Evolutionary conservation across 495 filamentous ascomycete genomes (phyloP), one percentile per base, ranked within the genome.

Genomic region (Sporormia fimetaria): DNA sequence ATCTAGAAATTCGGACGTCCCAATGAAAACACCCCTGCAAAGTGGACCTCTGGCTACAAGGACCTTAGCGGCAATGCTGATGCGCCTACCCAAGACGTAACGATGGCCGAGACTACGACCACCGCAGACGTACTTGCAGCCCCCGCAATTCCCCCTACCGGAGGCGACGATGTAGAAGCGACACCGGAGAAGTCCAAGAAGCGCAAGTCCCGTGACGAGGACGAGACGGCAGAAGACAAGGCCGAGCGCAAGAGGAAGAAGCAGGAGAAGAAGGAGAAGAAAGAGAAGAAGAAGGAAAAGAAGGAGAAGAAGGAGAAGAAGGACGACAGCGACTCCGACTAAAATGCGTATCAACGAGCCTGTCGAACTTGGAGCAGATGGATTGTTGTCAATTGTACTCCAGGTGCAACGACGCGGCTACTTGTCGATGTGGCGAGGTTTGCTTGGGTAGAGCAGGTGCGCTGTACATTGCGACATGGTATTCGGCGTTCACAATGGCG

Each of bases 1-100:
- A 21, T 21, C 7, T 24, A 57, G 75, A 98, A 98, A 74, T 96
- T 75, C 47, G 90, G 90, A 40, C 75, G 88, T 28, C 61, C 83
- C 35, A 98, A 95, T 62, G 88, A 94, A 57, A 71, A 74, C 37
- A 98, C 90, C 6, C 90, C 90, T 17, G 75, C 82, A 32, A 78
- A 87, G 60, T 98, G 90, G 90, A 87, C 80, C 49, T 65, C 68
- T 30, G 76, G 79, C 24, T 94, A 95, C 71, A 87, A 80, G 59
- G 90, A 98, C 66, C 94, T 75, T 69, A 80, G 68, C 56, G 71
- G 65, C 10, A 54, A 64, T 10, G 40, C 35, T 1, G 20, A 22
- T 15, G 49, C 41, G 9, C 47, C 43, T 15, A 38, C 44, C n/a
- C n/a, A n/a, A n/a, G 42, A 51, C 2, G 33, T 42, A 25, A 40